These are phyloP conservation scores for Cordyceps tenuipes DNA, from an alignment of 2,329 filamentous ascomycete genomes.

Conservation along the genomic window DNA sequence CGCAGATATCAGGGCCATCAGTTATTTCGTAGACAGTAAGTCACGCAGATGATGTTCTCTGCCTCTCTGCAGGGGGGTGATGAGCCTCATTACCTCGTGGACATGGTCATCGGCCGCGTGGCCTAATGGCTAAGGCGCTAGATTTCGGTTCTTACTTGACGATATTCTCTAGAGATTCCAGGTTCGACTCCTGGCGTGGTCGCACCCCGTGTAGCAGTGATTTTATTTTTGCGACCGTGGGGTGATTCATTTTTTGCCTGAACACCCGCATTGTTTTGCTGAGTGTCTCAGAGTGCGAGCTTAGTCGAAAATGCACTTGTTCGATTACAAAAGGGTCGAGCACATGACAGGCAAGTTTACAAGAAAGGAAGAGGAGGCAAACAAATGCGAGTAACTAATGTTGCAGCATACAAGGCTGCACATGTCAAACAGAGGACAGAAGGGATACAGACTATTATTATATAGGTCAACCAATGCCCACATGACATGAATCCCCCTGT, in stretches of 20 bases:
- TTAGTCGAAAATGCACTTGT: not conserved
- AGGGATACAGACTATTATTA: not conserved
- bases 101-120: slow-evolving; percentile 27
- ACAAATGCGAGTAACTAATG: too few species aligned
- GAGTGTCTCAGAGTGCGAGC: not conserved
- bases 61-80: not conserved
- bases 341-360: too few species aligned
- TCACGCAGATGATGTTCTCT: not conserved
- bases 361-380: not conserved
- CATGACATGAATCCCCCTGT: not conserved
- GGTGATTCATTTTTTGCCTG: too few species aligned
- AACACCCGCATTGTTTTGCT: not conserved
- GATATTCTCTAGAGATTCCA: slow-evolving; percentile 32
- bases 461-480: not conserved
- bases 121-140: slow-evolving; percentile 37
- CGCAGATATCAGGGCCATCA: not conserved
- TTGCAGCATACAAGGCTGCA: too few species aligned
- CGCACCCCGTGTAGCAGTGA: slow-evolving; percentile 12
- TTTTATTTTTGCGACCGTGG: not conserved
- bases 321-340: too few species aligned
- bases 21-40: too few species aligned
- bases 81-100: slow-evolving; percentile 1
- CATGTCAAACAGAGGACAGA: too few species aligned
- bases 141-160: slow-evolving; percentile 28
- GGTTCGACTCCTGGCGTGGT: slow-evolving; percentile 37